Conservation (phyloP, 495 filamentous ascomycete genomes). For the Aspergillus avenaceus region DNA sequence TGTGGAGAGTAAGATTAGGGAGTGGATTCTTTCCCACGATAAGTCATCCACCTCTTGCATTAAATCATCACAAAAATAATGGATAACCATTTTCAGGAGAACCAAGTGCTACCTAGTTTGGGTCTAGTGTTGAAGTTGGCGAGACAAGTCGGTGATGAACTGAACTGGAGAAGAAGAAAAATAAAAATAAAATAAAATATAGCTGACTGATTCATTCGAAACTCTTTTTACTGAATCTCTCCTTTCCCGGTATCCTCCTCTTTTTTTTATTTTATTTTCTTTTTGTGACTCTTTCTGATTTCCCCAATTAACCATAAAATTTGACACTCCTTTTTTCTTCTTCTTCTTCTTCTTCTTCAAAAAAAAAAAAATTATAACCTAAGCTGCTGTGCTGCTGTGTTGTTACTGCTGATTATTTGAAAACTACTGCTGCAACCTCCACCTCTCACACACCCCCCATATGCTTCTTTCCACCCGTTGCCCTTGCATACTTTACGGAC, state of each 20-base stretch:
- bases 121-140: neutral
- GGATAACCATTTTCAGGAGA: neutral
- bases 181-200: no score
- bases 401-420: neutral
- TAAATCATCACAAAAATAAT: neutral
- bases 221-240: no score
- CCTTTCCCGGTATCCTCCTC: no score
- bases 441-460: neutral
- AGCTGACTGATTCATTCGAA: no score
- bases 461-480: neutral
- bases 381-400: neutral
- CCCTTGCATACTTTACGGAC: neutral
- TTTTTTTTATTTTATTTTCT: no score
- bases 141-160: neutral
- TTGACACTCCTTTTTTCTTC: constrained; percentile 1
- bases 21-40: neutral
- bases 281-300: neutral
- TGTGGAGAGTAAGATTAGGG: neutral
- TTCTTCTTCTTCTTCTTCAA: neutral
- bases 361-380: no score
- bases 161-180: neutral
- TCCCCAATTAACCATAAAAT: neutral
- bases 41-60: no score
- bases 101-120: neutral
- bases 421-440: neutral